phyloP scores from a whole-genome alignment of 2,329 filamentous ascomycete genomes.

The Diaporthe citriasiana region DNA sequence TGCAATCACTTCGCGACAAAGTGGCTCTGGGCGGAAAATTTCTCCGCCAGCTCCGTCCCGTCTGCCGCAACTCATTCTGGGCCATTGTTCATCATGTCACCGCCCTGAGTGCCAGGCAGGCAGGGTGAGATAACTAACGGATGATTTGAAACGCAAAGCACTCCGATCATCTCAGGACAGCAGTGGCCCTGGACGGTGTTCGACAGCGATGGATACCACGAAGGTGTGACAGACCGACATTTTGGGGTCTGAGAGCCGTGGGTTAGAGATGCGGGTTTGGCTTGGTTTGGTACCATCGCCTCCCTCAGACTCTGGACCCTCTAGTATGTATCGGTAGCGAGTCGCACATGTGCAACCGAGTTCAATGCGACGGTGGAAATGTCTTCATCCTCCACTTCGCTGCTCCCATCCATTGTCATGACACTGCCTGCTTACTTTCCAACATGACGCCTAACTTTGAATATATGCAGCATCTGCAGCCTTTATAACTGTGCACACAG shows the following conservation, averaged over 20 bases:
- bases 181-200: neutral
- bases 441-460: neutral
- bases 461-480: neutral
- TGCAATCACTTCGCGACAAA: constrained; percentile 7
- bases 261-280: constrained; percentile 6
- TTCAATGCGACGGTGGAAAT: constrained; percentile 8
- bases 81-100: constrained; percentile 8
- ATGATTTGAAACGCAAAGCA: constrained; percentile 18
- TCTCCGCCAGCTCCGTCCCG: constrained; percentile 7
- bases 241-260: constrained; percentile 9
- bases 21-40: neutral
- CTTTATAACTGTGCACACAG: neutral
- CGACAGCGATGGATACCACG: neutral
- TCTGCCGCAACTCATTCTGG: neutral
- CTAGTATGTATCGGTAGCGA: neutral
- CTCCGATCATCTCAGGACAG: neutral
- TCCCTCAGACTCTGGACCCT: neutral
- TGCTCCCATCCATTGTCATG: too few species aligned
- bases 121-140: neutral
- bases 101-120: neutral
- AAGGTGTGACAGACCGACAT: constrained; percentile 18
- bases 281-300: constrained; percentile 13
- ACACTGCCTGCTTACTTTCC: neutral
- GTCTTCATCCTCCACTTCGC: neutral
- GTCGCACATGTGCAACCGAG: neutral